Evolutionary conservation across 73 alveolate species (phyloP), one percentile per base, ranked within the genome.

Genomic region (Blepharisma stoltei): DNA sequence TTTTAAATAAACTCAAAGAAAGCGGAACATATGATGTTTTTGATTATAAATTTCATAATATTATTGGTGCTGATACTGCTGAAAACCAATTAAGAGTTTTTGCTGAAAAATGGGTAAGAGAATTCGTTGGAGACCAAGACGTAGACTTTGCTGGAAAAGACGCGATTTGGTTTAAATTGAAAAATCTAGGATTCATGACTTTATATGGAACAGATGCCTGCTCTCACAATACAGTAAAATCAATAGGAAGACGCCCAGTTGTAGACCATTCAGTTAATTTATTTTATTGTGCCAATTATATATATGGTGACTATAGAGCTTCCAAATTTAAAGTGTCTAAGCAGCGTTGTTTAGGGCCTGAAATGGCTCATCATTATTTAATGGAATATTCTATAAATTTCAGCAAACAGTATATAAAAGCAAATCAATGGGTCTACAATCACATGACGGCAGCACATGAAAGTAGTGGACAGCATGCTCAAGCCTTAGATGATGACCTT

Each of bases 361-460:
- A 25, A 60, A 60, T 60, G 73, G n/a, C 73, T 1, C 73, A 60
- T 60, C 23, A n/a, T 60, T 60, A 60, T 60, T 25, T 60, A 18
- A 60, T 60, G 73, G 45, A 60, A 18, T 60, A 60, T 60, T 14
- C 49, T 25, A 1, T 18, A 25, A 25, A 60, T 14, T 60, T 60
- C 23, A 18, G 49, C 38, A 18, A 18, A 25, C 38, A 20, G 73
- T 60, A 60, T 25, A n/a, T 9, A 38, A 25, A 60, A 60, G 73
- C 45, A 14, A 25, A 60, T 25, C 45, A 18, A 25, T 60, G 73
- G 73, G 46, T 60, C 23, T 60, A 60, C 23, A 60, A 60, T 60
- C 73, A 60, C 5, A 14, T 60, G 14, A 60, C 73, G 38, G 73
- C 73, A 14, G 73, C 48, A 60, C 73, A 60, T 60, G 73, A 60